Percentiles rank a stretch among this genome's conserved stretches.
These are phyloP conservation scores for Sclerotinia borealis DNA, from an alignment of 2,329 filamentous ascomycete genomes.

Conservation along the genomic window DNA sequence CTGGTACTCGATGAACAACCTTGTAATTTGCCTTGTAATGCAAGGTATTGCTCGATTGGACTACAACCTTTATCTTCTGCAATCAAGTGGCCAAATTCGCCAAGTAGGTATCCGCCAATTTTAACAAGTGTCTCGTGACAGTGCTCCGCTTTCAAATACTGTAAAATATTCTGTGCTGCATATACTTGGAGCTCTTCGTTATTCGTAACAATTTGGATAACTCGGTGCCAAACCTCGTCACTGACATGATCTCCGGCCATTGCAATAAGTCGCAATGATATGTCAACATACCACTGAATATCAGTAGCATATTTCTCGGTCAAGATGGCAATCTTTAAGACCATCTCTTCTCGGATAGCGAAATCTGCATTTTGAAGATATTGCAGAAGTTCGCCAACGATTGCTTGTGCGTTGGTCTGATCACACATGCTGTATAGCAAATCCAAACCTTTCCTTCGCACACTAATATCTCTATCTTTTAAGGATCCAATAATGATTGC, in stretches of 20 bases:
- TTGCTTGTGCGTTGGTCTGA: slow-evolving; percentile 83
- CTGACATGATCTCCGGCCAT: slow-evolving; percentile 98
- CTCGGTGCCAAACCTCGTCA: slow-evolving; percentile 97
- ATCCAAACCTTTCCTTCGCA: slow-evolving; percentile 90
- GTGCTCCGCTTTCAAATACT: slow-evolving; percentile 86
- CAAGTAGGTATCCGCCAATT: slow-evolving; percentile 92
- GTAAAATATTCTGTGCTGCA: slow-evolving; percentile 85
- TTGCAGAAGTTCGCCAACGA: slow-evolving; percentile 87
- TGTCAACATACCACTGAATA: slow-evolving; percentile 98
- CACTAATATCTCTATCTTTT: slow-evolving; percentile 93
- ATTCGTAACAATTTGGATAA: slow-evolving; percentile 98
- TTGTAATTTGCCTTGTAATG: slow-evolving; percentile 82
- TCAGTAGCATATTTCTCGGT: slow-evolving; percentile 98
- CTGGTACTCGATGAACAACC: slow-evolving; percentile 83
- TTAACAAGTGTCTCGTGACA: slow-evolving; percentile 97
- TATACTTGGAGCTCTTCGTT: slow-evolving; percentile 98
- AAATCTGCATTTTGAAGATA: slow-evolving; percentile 97
- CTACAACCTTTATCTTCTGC: slow-evolving; percentile 88
- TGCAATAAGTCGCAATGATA: slow-evolving; percentile 86
- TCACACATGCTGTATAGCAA: slow-evolving; percentile 99
- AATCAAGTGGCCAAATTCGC: slow-evolving; percentile 94
- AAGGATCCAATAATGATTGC: slow-evolving; percentile 91
- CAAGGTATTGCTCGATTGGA: slow-evolving; percentile 94
- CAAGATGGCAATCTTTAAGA: slow-evolving; percentile 94
- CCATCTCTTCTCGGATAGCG: slow-evolving; percentile 98